These are phyloP conservation scores for Chaetomium strumarium DNA, from an alignment of 2,329 filamentous ascomycete genomes.

Conservation along the genomic window DNA sequence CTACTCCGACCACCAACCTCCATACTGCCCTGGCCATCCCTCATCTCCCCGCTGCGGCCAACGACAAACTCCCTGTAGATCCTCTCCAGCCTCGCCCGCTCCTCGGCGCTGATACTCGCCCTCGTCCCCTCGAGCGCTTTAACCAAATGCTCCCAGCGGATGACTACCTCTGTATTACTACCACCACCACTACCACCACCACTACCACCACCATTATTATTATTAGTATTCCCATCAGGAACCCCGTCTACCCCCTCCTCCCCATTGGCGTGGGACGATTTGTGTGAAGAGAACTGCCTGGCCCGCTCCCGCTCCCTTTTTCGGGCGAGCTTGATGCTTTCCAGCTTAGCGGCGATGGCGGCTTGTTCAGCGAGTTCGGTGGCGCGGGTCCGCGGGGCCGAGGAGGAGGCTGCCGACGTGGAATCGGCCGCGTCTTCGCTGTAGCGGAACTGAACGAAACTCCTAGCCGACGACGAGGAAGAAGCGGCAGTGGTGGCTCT, in stretches of 20 bases:
- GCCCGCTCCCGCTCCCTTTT: slow-evolving; percentile 41
- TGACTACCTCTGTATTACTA: slow-evolving; percentile 60
- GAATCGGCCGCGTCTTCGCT: slow-evolving; percentile 49
- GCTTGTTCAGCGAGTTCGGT: slow-evolving; percentile 67
- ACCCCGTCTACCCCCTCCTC: too few relatives aligned
- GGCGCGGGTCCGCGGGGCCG: slow-evolving; percentile 43
- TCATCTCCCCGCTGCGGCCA: slow-evolving; percentile 91
- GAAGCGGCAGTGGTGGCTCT: slow-evolving; percentile 27
- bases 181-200: slow-evolving; percentile 20
- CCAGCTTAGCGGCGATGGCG: slow-evolving; percentile 73
- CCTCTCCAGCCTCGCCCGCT: slow-evolving; percentile 64
- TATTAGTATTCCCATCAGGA: slow-evolving; percentile 1
- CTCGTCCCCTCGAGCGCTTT: slow-evolving; percentile 71
- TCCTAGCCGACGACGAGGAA: slow-evolving; percentile 33
- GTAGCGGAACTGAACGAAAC: slow-evolving; percentile 81
- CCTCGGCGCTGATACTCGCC: slow-evolving; percentile 74
- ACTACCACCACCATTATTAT: slow-evolving; percentile 14
- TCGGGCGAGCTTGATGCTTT: slow-evolving; percentile 67
- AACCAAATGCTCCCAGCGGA: slow-evolving; percentile 77
- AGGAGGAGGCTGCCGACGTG: slow-evolving; percentile 38
- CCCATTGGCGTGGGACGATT: slow-evolving; percentile 4
- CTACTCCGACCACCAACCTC: slow-evolving; percentile 91
- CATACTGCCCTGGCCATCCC: slow-evolving; percentile 81
- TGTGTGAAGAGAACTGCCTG: slow-evolving; percentile 37
- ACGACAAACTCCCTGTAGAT: slow-evolving; percentile 94